phyloP scores from a whole-genome alignment of 306 rosid species.

The Begonia fuchsioides region DNA sequence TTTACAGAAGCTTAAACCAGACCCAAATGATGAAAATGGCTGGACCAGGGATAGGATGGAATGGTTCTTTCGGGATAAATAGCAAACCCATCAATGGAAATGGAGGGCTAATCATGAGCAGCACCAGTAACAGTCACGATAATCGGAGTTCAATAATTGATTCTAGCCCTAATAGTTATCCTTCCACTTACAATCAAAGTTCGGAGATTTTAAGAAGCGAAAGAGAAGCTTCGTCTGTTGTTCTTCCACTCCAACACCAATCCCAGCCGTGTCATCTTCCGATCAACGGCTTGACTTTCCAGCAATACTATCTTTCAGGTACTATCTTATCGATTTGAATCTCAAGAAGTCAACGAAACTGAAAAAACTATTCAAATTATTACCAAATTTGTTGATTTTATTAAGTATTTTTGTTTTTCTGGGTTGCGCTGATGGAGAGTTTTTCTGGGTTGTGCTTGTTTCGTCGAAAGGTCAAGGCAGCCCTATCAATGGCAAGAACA shows the following conservation, averaged over 20 bases:
- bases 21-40: slow-evolving; percentile 23
- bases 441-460: no score
- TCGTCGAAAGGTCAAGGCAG: no score
- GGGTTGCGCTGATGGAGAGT: no score
- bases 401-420: no score
- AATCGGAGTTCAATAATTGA: slow-evolving; percentile 18
- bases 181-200: slow-evolving; percentile 14
- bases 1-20: slow-evolving; percentile 14
- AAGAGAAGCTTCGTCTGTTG: slow-evolving; percentile 22
- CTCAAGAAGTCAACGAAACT: no score
- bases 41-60: slow-evolving; percentile 11
- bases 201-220: slow-evolving; percentile 19
- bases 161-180: slow-evolving; percentile 25
- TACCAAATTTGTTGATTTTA: no score
- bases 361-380: no score
- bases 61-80: slow-evolving; percentile 9
- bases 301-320: slow-evolving; percentile 35
- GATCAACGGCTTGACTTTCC: slow-evolving; percentile 12
- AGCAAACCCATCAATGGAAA: slow-evolving; percentile 5
- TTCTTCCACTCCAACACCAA: slow-evolving; percentile 15
- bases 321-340: neutral
- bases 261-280: slow-evolving; percentile 26
- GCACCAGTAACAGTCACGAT: slow-evolving; percentile 7
- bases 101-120: no score
- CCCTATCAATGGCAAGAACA: no score